Base-by-base conservation (phyloP, 345 rosid species). In the Chamaenerion angustifolium region DNA sequence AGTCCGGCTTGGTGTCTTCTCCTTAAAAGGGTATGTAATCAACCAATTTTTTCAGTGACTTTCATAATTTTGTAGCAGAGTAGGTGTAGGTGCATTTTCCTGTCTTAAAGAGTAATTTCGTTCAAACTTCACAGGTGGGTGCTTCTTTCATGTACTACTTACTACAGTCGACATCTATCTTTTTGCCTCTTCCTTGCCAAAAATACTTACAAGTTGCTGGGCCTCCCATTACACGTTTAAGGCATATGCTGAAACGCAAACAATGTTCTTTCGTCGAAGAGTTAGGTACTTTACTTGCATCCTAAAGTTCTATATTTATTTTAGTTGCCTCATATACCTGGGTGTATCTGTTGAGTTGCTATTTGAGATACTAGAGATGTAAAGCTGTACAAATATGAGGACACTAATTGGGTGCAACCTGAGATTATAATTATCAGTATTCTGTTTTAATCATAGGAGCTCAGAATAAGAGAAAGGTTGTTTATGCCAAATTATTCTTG, bases 161-260 rank as follows among this genome's bases (percentile, higher is more conserved):
- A 49, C 80, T 89, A 12, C 61, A 49, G 63, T 54, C 68, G 54
- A 55, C 88, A 10, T 76, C 85, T 12, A 73, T 83, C 40, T 85
- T 83, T 66, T 55, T 81, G 63, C 78, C 90, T 27, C 51, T 71
- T 14, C 67, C 61, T 55, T 63, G 55, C 16, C 66, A 61, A 64
- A 83, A 65, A 63, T 63, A 81, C 56, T 72, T 68, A 56, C 97
- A 89, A 65, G 94, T 81, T 63, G 66, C 82, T 15, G 97, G 97
- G 42, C 57, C 65, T 58, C 77, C 77, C 35, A 55, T 74, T 42
- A 58, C 15, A 19, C 51, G 43, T 48, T 54, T 68, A 45, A 56
- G 55, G 42, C 48, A 37, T 49, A 58, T 57, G 59, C 61, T n/a
- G 41, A 72, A 68, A 61, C 35, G 27, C 25, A 23, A 16, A 52